Evolutionary conservation across 495 filamentous ascomycete species (phyloP).

Genomic region (Aspergillus kassunensis): DNA sequence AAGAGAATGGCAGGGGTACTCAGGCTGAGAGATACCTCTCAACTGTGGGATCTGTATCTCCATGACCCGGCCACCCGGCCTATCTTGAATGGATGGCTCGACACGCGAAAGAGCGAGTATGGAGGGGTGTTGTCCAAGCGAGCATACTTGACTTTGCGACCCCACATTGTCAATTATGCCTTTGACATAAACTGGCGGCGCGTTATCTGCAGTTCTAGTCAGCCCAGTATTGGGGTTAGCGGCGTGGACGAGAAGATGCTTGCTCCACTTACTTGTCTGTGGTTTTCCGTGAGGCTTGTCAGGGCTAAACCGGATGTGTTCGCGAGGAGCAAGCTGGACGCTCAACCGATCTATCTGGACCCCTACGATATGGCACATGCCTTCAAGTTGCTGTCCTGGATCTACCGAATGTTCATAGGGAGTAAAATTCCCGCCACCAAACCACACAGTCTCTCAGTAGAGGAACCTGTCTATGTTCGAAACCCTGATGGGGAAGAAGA

Average conservation of each 20-base stretch:
- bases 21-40: not conserved
- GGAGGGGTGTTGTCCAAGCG: not conserved
- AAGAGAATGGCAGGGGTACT: not conserved
- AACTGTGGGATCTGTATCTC: not conserved
- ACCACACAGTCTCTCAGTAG: not conserved
- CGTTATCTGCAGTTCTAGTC: not conserved
- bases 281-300: not conserved
- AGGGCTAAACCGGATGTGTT: not conserved
- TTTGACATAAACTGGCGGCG: not conserved
- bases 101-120: not conserved
- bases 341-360: not conserved
- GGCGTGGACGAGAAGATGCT: not conserved
- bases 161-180: not conserved
- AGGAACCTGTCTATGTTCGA: not conserved
- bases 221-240: not conserved
- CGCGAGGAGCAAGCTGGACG: not conserved
- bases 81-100: not conserved
- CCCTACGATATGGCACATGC: not conserved
- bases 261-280: not conserved
- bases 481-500: not conserved
- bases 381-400: not conserved
- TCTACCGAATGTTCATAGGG: not conserved
- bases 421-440: not conserved
- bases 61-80: not conserved
- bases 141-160: not conserved